Conservation (phyloP, 176 grass and related monocot species). For the Zoysia pacifica region DNA sequence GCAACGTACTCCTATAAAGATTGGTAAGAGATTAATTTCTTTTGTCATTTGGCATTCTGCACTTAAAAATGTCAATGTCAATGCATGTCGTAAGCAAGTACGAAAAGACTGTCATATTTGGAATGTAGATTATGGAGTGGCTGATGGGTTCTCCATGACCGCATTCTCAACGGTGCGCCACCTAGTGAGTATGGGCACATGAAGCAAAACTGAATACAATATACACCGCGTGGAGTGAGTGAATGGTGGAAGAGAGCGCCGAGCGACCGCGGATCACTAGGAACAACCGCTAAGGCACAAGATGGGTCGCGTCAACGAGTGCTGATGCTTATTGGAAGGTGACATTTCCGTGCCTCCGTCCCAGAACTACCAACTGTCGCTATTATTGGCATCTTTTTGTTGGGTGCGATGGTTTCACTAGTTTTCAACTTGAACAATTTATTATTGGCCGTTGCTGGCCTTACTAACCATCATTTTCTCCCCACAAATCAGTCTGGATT, state of each 20-base stretch:
- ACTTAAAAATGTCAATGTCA: neutral
- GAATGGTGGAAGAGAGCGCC: neutral
- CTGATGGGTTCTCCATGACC: neutral
- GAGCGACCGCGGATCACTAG: neutral
- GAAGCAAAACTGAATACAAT: neutral
- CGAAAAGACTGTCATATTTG: neutral
- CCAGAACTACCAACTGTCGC: neutral
- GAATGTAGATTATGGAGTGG: neutral
- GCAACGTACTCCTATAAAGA: neutral
- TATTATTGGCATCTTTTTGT: neutral
- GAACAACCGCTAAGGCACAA: neutral
- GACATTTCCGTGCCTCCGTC: neutral
- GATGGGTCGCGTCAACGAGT: neutral
- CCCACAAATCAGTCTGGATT: neutral
- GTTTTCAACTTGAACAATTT: no score
- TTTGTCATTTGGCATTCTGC: neutral
- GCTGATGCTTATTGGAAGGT: neutral
- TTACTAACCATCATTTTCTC: no score
- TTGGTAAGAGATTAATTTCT: neutral
- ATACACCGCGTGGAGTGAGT: neutral
- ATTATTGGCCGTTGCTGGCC: no score
- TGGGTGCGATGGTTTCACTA: neutral
- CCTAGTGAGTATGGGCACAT: neutral
- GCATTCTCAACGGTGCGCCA: neutral
- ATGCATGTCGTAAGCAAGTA: neutral